A percentile compares a stretch with the other conserved stretches of the same genome.
Conservation (phyloP, 2,329 filamentous ascomycete genomes). For the Cladosporium sp. region DNA sequence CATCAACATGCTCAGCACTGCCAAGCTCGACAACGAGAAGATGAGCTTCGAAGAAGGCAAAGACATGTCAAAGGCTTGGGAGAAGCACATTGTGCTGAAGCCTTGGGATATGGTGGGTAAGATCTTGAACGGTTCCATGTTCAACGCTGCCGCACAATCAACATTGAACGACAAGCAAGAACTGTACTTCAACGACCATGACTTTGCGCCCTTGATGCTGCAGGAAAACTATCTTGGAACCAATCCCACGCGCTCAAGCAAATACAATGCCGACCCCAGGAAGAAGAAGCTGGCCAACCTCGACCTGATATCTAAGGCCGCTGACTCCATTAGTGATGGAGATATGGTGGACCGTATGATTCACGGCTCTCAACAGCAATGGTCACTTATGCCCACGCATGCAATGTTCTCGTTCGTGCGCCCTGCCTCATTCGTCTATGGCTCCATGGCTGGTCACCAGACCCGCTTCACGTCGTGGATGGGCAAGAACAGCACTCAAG, state of each 20-base stretch:
- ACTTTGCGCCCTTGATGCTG: slow-evolving; percentile 95
- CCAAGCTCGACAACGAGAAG: slow-evolving; percentile 76
- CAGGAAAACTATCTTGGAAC: slow-evolving; percentile 95
- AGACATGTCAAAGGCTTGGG: slow-evolving; percentile 94
- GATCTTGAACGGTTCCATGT: slow-evolving; percentile 83
- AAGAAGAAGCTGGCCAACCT: slow-evolving; percentile 77
- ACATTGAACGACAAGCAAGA: slow-evolving; percentile 97
- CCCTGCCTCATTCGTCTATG: slow-evolving; percentile 81
- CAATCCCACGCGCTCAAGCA: slow-evolving; percentile 63
- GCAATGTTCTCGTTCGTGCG: slow-evolving; percentile 92
- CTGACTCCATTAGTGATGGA: slow-evolving; percentile 94
- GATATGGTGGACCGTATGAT: slow-evolving; percentile 98
- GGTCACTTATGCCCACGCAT: slow-evolving; percentile 96
- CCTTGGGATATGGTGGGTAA: slow-evolving; percentile 98
- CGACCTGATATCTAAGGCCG: slow-evolving; percentile 80
- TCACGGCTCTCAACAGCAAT: slow-evolving; percentile 95
- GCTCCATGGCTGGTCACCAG: slow-evolving; percentile 61
- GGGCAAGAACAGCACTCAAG: slow-evolving; percentile 86
- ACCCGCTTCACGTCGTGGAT: slow-evolving; percentile 87
- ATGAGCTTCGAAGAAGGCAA: slow-evolving; percentile 86
- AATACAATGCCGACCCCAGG: slow-evolving; percentile 53
- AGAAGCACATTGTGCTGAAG: slow-evolving; percentile 94
- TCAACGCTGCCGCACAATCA: slow-evolving; percentile 74
- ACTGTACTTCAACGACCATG: slow-evolving; percentile 98
- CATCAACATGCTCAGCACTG: slow-evolving; percentile 96